Conservation (phyloP, 1,284 basidiomycete species). For the Pseudozyma sp. region DNA sequence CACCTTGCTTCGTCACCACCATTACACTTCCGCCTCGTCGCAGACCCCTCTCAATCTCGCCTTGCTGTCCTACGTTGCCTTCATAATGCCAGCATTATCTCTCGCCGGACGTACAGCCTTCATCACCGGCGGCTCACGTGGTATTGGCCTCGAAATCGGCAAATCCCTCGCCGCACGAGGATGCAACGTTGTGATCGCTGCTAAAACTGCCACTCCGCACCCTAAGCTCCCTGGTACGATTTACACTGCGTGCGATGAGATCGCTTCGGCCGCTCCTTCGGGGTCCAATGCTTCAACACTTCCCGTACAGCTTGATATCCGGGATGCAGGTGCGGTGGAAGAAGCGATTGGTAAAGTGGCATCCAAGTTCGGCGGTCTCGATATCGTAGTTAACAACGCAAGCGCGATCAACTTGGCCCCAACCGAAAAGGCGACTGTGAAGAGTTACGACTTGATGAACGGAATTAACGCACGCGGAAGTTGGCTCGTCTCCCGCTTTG, state of each 20-base stretch:
- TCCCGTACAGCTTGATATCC: slow-evolving; percentile 66
- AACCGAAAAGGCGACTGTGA: slow-evolving; percentile 49
- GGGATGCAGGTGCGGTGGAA: slow-evolving; percentile 57
- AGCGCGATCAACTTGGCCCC: slow-evolving; percentile 63
- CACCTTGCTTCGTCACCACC: slow-evolving; percentile 1
- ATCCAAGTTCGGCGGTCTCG: slow-evolving; percentile 60
- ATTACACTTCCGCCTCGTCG: neutral
- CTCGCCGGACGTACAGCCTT: slow-evolving; percentile 37
- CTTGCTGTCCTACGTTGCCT: neutral
- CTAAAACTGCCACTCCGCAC: slow-evolving; percentile 52
- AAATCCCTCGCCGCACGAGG: slow-evolving; percentile 53
- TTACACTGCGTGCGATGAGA: slow-evolving; percentile 65
- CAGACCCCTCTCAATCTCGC: neutral
- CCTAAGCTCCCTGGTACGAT: slow-evolving; percentile 67
- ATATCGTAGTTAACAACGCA: slow-evolving; percentile 68
- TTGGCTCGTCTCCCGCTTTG: slow-evolving; percentile 61
- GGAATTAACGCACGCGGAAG: slow-evolving; percentile 64
- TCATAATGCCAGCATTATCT: slow-evolving; percentile 15
- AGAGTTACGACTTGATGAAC: slow-evolving; percentile 55
- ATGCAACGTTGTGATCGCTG: slow-evolving; percentile 62
- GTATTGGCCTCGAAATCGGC: slow-evolving; percentile 63
- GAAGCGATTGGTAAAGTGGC: slow-evolving; percentile 51
- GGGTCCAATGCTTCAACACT: slow-evolving; percentile 42
- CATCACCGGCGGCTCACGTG: slow-evolving; percentile 60
- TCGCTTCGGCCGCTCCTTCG: slow-evolving; percentile 45